Evolutionary conservation across 805 yeast genomes (phyloP).

Genomic region (Wickerhamiella alocasiicola): DNA sequence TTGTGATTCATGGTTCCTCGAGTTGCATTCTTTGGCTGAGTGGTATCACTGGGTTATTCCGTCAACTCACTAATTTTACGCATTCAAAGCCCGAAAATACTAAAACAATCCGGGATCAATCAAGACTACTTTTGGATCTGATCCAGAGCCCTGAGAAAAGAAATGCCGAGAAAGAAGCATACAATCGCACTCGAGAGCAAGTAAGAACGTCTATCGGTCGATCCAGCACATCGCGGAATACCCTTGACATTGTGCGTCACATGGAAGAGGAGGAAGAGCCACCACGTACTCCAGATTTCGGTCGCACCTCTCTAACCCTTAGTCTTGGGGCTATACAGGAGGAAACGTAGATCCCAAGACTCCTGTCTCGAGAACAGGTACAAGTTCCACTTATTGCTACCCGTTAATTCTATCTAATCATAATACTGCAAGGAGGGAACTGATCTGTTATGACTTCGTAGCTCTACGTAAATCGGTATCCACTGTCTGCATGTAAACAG

Average conservation of each 20-base stretch:
- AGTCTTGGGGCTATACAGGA: slow-evolving; percentile 11
- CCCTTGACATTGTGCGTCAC: slow-evolving; percentile 19
- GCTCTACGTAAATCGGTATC: background rate
- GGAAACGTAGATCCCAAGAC: slow-evolving; percentile 6
- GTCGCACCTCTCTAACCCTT: slow-evolving; percentile 1
- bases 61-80: slow-evolving; percentile 12
- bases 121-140: slow-evolving; percentile 21
- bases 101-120: slow-evolving; percentile 24
- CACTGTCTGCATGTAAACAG: too few species aligned
- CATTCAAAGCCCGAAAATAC: slow-evolving; percentile 21
- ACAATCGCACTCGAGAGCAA: slow-evolving; percentile 22
- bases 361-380: too few species aligned
- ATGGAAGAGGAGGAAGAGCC: slow-evolving; percentile 15
- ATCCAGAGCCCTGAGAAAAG: slow-evolving; percentile 22
- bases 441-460: background rate
- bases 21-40: slow-evolving; percentile 18
- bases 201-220: slow-evolving; percentile 23
- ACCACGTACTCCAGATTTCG: background rate
- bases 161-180: slow-evolving; percentile 22
- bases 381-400: too few species aligned
- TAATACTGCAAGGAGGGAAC: background rate
- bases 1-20: slow-evolving; percentile 20
- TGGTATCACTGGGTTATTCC: slow-evolving; percentile 10
- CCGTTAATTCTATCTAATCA: too few species aligned
- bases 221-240: slow-evolving; percentile 20